Percentiles rank a stretch among this genome's conserved stretches.
phyloP scores from a whole-genome alignment of 306 rosid genomes.

The Astragalus glycyphyllos region DNA sequence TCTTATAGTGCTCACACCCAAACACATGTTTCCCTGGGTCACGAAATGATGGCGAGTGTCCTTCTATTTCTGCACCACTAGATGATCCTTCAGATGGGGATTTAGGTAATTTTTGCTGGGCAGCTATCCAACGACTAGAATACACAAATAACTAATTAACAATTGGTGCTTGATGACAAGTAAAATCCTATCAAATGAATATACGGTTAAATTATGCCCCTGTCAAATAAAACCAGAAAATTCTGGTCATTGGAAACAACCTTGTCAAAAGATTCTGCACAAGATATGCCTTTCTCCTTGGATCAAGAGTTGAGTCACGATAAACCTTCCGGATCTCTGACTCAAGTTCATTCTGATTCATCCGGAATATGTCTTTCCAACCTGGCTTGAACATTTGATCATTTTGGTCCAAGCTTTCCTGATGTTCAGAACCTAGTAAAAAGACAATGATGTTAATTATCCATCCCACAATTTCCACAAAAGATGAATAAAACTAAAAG shows the following conservation, averaged over 20 bases:
- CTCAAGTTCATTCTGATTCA: constrained; percentile 98
- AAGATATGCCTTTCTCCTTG: constrained; percentile 97
- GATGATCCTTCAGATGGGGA: constrained; percentile 65
- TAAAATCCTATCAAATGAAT: constrained; percentile 30
- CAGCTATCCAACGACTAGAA: constrained; percentile 96
- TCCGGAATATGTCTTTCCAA: constrained; percentile 98
- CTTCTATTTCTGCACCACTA: constrained; percentile 65
- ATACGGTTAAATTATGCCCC: constrained; percentile 31
- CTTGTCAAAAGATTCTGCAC: constrained; percentile 99
- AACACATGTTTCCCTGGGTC: constrained; percentile 66
- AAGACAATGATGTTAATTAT: constrained; percentile 34
- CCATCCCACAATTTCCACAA: constrained; percentile 32
- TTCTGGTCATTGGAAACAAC: constrained; percentile 52
- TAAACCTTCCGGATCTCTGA: constrained; percentile 98
- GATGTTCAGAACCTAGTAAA: constrained; percentile 68
- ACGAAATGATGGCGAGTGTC: constrained; percentile 68
- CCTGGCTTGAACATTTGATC: constrained; percentile 99
- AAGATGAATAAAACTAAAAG: constrained; percentile 34
- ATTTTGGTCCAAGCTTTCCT: constrained; percentile 79
- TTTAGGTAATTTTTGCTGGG: constrained; percentile 93
- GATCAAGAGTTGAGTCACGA: constrained; percentile 92
- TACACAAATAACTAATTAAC: constrained; percentile 40
- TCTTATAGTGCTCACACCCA: constrained; percentile 98
- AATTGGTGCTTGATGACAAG: constrained; percentile 35
- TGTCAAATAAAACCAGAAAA: constrained; percentile 30